These are phyloP conservation scores for Penicillium herquei DNA, from an alignment of 495 filamentous ascomycete genomes.

Conservation along the genomic window DNA sequence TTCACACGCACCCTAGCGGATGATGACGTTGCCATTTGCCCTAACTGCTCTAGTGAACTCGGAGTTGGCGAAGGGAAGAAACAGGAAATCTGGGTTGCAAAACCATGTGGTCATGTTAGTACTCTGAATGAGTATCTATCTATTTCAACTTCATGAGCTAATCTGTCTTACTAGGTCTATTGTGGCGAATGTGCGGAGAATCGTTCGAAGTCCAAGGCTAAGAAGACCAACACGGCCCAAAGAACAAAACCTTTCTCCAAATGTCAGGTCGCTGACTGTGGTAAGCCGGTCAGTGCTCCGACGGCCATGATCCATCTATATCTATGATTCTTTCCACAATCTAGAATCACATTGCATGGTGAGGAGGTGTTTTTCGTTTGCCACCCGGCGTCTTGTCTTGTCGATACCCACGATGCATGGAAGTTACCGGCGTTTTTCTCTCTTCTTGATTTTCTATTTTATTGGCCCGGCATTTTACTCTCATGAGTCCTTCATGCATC, in stretches of 20 bases:
- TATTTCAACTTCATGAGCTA: neutral
- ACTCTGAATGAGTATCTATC: neutral
- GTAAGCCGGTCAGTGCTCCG: slow-evolving; percentile 32
- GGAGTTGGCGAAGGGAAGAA: slow-evolving; percentile 57
- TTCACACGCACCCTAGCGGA: slow-evolving; percentile 65
- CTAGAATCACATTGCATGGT: slow-evolving; percentile 16
- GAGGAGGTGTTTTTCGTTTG: slow-evolving; percentile 11
- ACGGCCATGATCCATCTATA: slow-evolving; percentile 50
- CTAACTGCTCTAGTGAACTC: slow-evolving; percentile 69
- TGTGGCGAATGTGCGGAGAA: slow-evolving; percentile 65
- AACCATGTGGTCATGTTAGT: slow-evolving; percentile 74
- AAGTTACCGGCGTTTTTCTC: slow-evolving; percentile 19
- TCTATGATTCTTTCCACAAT: slow-evolving; percentile 30
- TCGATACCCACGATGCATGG: slow-evolving; percentile 31
- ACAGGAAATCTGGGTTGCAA: slow-evolving; percentile 71
- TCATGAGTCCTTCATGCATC: too few species aligned
- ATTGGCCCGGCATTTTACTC: neutral
- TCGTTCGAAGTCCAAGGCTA: slow-evolving; percentile 41
- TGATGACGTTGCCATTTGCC: slow-evolving; percentile 65
- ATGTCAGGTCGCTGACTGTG: slow-evolving; percentile 53
- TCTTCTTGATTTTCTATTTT: neutral
- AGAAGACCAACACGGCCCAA: slow-evolving; percentile 24
- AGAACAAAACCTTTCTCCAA: slow-evolving; percentile 43
- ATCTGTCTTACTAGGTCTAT: slow-evolving; percentile 54
- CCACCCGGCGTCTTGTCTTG: slow-evolving; percentile 1